Percentiles rank a stretch among this genome's conserved stretches.
Conservation (phyloP, 768 basidiomycete genomes). For the Wakefieldia striispora region DNA sequence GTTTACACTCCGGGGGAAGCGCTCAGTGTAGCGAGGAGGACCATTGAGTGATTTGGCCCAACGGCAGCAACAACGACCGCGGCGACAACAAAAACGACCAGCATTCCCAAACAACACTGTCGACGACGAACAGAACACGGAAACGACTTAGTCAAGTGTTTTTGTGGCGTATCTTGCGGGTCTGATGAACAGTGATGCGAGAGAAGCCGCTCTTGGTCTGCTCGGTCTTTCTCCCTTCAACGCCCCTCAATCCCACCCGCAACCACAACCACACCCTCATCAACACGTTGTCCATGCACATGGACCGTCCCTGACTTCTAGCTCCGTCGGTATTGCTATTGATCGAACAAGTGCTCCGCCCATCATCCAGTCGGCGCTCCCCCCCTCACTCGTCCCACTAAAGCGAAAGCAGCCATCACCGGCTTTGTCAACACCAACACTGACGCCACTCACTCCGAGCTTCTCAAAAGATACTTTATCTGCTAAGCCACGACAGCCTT, state of each 20-base stretch:
- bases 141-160: slow-evolving; percentile 3
- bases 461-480: slow-evolving; percentile 7
- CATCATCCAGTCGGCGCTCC: slow-evolving; percentile 21
- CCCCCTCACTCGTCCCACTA: slow-evolving; percentile 36
- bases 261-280: slow-evolving; percentile 23
- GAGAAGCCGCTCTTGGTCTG: slow-evolving; percentile 58
- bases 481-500: slow-evolving; percentile 13
- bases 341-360: slow-evolving; percentile 20
- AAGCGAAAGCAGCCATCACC: slow-evolving; percentile 40
- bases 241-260: slow-evolving; percentile 28
- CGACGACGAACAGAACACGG: slow-evolving; percentile 8
- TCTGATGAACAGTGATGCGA: slow-evolving; percentile 53
- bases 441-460: slow-evolving; percentile 8
- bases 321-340: slow-evolving; percentile 23
- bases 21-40: slow-evolving; percentile 5
- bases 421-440: slow-evolving; percentile 9
- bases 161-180: slow-evolving; percentile 8
- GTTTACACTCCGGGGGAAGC: not conserved
- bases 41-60: slow-evolving; percentile 2
- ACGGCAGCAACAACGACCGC: slow-evolving; percentile 3
- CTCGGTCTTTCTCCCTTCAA: slow-evolving; percentile 46
- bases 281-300: slow-evolving; percentile 26
- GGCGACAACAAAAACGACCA: slow-evolving; percentile 16
- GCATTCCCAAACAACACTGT: slow-evolving; percentile 13
- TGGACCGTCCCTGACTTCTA: slow-evolving; percentile 28